Evolutionary conservation across 106 monocot species (phyloP), one percentile per base, ranked within the genome.

Genomic region (Alisma plantagoaquatica): DNA sequence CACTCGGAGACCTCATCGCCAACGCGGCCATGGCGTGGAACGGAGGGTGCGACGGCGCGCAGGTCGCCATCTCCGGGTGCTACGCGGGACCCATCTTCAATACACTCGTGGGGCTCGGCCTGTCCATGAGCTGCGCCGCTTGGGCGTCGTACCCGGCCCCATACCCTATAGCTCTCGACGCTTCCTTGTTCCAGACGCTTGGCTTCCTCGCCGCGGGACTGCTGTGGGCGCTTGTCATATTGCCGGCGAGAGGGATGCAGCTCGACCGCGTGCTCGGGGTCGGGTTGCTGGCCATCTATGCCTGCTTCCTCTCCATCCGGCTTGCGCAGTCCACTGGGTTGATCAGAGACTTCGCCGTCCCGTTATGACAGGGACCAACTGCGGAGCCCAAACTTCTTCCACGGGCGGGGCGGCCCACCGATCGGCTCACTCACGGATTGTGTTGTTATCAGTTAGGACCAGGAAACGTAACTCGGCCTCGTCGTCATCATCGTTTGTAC

Each of bases 21-120:
- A 98, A 98, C 64, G 73, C 82, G 25, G 77, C 96, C 43, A 54
- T 98, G 57, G 77, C 96, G 1, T 32, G 84, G 58, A 82, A 81
- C 47, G 96, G 89, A 2, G 81, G 81, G 23, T n/a, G n/a, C n/a
- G 96, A 98, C 52, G 78, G 96, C 2, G 73, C 73, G 58, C 96
- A 98, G 61, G 85, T 98, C 66, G 96, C 96, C 9, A 85, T 98
- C 84, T 89, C 89, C 23, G 96, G 96, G 38, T 98, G 89, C 65
- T 98, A 85, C 67, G 96, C 96, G 16, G 96, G 96, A 3, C 96
- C 96, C 0, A 98, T 98, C 80, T 98, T 98, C 52, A 98, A 98
- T 46, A 98, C 81, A 4, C 81, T 98, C 52, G 88, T 78, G 60
- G 96, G 96, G 17, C 70, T 98, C 49, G 96, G 96, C 2, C 27